These are phyloP conservation scores for Clonostachys sp. DNA, from an alignment of 2,329 filamentous ascomycete genomes.

Conservation along the genomic window DNA sequence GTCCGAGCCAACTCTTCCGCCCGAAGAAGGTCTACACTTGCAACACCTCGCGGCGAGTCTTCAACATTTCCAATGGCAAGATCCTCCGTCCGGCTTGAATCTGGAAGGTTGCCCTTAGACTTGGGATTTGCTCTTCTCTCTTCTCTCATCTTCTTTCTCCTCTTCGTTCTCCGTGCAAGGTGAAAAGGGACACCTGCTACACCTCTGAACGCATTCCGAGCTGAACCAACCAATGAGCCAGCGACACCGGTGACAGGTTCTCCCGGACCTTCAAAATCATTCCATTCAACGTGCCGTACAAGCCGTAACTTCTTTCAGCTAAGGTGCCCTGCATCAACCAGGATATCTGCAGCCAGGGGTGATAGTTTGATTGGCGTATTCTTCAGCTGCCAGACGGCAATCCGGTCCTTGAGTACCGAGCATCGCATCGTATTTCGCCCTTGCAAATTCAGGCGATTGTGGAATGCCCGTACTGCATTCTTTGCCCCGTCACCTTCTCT, in stretches of 20 bases:
- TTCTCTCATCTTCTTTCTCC: slow-evolving; percentile 40
- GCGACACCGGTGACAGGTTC: slow-evolving; percentile 66
- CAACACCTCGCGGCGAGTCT: slow-evolving; percentile 1
- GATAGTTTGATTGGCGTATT: slow-evolving; percentile 55
- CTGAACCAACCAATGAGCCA: slow-evolving; percentile 54
- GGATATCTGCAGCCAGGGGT: slow-evolving; percentile 59
- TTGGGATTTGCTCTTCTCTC: slow-evolving; percentile 11
- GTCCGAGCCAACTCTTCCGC: not conserved
- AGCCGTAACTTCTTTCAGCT: slow-evolving; percentile 61
- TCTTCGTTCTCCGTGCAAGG: slow-evolving; percentile 52
- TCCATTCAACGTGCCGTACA: slow-evolving; percentile 67
- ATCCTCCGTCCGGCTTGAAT: slow-evolving; percentile 7
- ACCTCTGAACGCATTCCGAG: slow-evolving; percentile 57
- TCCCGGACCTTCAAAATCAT: slow-evolving; percentile 71
- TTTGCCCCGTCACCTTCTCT: slow-evolving; percentile 62
- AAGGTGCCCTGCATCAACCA: slow-evolving; percentile 56
- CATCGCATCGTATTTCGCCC: slow-evolving; percentile 58
- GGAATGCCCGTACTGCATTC: slow-evolving; percentile 66
- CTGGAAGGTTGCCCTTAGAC: not conserved
- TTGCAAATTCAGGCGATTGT: slow-evolving; percentile 50
- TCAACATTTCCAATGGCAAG: not conserved
- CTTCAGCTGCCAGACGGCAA: slow-evolving; percentile 64
- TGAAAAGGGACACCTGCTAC: slow-evolving; percentile 60
- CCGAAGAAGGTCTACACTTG: not conserved
- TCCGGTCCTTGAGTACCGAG: slow-evolving; percentile 56